Evolutionary conservation across 2,329 filamentous ascomycete species (phyloP), one percentile per base, ranked within the genome.

Genomic region (Colletotrichum lindemuthianum): DNA sequence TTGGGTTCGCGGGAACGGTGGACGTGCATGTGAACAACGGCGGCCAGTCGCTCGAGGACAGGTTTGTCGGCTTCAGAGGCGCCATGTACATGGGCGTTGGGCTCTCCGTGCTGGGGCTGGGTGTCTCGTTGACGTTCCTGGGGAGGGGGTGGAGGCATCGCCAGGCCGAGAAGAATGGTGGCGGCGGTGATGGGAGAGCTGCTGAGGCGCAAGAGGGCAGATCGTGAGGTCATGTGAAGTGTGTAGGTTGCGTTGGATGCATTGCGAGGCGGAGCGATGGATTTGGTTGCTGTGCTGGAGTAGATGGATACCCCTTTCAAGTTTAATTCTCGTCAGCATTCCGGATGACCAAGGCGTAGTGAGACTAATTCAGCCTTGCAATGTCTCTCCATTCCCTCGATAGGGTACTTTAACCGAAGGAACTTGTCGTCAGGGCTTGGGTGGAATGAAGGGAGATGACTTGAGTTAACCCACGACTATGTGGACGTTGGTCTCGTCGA

Each of bases 1-100:
- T 92, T 0, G 90, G 89, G 0, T 83, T 92, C 49, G 88, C 88
- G 0, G 88, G 88, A 0, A 90, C 87, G 0, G 83, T 90, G 2
- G 87, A 91, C 70, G 74, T 76, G 0, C 75, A 78, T 6, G 71
- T 79, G 0, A 70, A 71, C 45, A 43, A 69, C 13, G 59, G 67
- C 7, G 57, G 40, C 11, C n/a, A 36, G 32, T 59, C 60, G 4
- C 68, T 70, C 1, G 59, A 70, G 39, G 69, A 78, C 45, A 58
- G 72, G 37, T 63, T 79, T 10, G 68, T 48, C 15, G 78, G 78
- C 0, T 79, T 76, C 66, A 71, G 75, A 1, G 78, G 76, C 6
- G 77, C 76, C 2, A 71, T 80, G 65, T 80, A 78, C 60, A 77
- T 82, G 69, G 80, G 78, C 6, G 72, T 82, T 2, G 80, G 79